Percentiles rank a stretch among this genome's conserved stretches.
Evolutionary conservation across 768 basidiomycete species (phyloP).

Genomic region (Calocybe indica): DNA sequence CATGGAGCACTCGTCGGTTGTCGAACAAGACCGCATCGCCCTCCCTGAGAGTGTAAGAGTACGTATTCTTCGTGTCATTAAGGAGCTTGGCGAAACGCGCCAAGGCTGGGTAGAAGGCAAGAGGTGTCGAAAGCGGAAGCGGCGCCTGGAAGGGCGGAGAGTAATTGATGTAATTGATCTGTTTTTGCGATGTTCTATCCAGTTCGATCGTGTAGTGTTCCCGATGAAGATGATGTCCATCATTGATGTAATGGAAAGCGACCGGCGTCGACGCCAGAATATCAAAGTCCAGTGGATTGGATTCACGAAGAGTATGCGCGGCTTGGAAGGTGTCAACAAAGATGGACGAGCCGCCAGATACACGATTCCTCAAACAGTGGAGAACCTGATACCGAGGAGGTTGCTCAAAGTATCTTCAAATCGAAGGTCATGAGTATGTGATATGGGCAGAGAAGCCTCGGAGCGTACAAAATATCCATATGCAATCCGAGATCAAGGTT

Average conservation of each 20-base stretch:
- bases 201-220: constrained; percentile 76
- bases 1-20: constrained; percentile 86
- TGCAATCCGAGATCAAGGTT: constrained; percentile 84
- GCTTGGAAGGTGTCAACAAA: constrained; percentile 80
- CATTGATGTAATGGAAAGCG: constrained; percentile 90
- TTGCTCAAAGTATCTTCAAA: constrained; percentile 75
- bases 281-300: constrained; percentile 46
- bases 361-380: constrained; percentile 83
- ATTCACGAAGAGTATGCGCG: constrained; percentile 44
- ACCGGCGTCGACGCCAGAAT: constrained; percentile 60
- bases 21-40: constrained; percentile 91
- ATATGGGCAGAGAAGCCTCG: not conserved
- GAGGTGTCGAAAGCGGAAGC: constrained; percentile 47
- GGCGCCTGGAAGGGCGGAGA: constrained; percentile 94
- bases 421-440: not conserved
- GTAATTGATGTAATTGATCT: constrained; percentile 75
- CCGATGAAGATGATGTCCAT: constrained; percentile 74
- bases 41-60: constrained; percentile 64
- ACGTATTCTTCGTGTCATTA: constrained; percentile 44
- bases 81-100: constrained; percentile 52
- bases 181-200: constrained; percentile 14
- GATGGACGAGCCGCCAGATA: constrained; percentile 76
- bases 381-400: constrained; percentile 92
- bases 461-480: constrained; percentile 83
- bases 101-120: constrained; percentile 59